Base-by-base conservation (phyloP, 345 rosid species). In the Gossypium mustelinum region DNA sequence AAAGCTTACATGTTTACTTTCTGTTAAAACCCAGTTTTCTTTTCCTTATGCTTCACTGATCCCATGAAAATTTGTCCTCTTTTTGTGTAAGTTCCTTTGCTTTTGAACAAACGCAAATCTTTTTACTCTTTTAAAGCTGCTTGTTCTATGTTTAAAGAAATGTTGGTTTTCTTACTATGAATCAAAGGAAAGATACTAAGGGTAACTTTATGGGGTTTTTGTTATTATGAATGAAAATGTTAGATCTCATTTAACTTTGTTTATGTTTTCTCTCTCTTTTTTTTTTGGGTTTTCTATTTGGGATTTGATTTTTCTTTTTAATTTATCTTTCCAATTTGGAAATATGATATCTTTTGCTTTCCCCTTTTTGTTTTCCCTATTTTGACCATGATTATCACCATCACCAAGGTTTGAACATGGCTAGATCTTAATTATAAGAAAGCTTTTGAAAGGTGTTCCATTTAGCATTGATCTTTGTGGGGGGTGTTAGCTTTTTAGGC, bases 31-130 rank as follows among this genome's bases (percentile, higher is more conserved):
- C 52, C 51, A 17, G 24, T 41, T 44, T 50, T 50, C 57, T 9
- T 61, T 62, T 22, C 8, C 44, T 11, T 13, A 17, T 9, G 11
- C 13, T 34, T 47, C 25, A 41, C 62, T 68, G 4, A 48, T 77
- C 20, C 61, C 73, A 11, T 55, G 55, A 25, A 43, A 50, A 60
- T 27, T 43, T 50, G 44, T 66, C 16, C 47, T 11, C 11, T 11
- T 3, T 27, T 51, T 66, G 54, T 43, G 84, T 83, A 81, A 81
- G 83, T 73, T 56, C 73, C 62, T 29, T 52, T 77, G 72, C 77
- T 2, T 24, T 20, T 24, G 25, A 59, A 17, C 57, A 16, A 52
- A 17, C 57, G 24, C 47, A 43, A 58, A 2, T n/a, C 58, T 69
- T 70, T 27, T 24, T 13, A 11, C 12, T 12, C 11, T 47, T 68